These are phyloP conservation scores for Panaeolus papilionaceus DNA, from an alignment of 768 basidiomycete species.

Conservation along the genomic window DNA sequence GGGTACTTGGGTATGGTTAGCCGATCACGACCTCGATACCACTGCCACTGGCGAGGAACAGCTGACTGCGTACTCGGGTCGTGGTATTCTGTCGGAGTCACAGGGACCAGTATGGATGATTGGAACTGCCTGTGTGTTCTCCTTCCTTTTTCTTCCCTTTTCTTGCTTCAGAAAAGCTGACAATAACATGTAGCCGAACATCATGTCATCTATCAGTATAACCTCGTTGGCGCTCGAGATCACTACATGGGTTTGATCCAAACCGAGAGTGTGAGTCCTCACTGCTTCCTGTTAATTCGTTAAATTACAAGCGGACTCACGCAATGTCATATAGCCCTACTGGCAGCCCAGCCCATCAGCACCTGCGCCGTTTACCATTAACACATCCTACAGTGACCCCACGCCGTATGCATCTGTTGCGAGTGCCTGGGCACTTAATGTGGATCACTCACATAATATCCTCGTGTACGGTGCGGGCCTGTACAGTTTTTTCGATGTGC, in stretches of 20 bases:
- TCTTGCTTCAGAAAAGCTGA: slow-evolving; percentile 10
- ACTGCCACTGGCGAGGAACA: slow-evolving; percentile 49
- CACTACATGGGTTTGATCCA: slow-evolving; percentile 79
- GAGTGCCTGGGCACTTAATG: slow-evolving; percentile 63
- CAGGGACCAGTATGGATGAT: slow-evolving; percentile 83
- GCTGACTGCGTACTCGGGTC: slow-evolving; percentile 65
- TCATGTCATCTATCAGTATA: slow-evolving; percentile 73
- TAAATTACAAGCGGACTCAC: background rate
- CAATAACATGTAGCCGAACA: slow-evolving; percentile 59
- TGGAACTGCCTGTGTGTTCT: slow-evolving; percentile 55
- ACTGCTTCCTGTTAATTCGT: background rate
- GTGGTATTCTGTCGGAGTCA: slow-evolving; percentile 77
- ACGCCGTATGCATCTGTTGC: slow-evolving; percentile 42
- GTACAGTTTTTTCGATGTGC: slow-evolving; percentile 72
- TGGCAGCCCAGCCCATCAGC: slow-evolving; percentile 65
- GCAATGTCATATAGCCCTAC: slow-evolving; percentile 57
- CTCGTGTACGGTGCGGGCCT: slow-evolving; percentile 71
- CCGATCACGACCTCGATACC: slow-evolving; percentile 79
- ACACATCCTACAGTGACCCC: slow-evolving; percentile 61
- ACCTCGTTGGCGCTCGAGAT: slow-evolving; percentile 60
- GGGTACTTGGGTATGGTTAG: slow-evolving; percentile 82
- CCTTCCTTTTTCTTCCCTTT: background rate
- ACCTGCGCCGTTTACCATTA: slow-evolving; percentile 60
- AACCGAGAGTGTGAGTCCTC: slow-evolving; percentile 67
- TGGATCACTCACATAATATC: slow-evolving; percentile 59